Base-by-base conservation (phyloP, 768 basidiomycete species). In the Pleurotus citrinopileatus region DNA sequence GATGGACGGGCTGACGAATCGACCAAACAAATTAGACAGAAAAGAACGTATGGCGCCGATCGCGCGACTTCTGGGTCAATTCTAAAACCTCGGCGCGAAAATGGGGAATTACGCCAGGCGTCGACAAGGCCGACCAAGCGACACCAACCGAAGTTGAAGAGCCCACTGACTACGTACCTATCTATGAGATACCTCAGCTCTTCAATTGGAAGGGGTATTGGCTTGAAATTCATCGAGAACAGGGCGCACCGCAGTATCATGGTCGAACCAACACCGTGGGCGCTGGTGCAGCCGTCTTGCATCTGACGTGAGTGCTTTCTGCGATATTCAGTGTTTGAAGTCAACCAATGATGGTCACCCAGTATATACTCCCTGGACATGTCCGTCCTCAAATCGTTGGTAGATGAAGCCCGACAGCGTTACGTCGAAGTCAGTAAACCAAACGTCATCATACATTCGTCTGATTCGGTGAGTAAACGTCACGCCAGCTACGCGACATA, bases 331-430 rank as follows among this genome's bases (percentile, higher is more conserved):
- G 29, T n/a, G n/a, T n/a, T n/a, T n/a, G n/a, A 32, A 32, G 29
- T 32, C 29, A 13, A 32, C 7, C 13, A 32, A 6, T 6, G 7
- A 13, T 32, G 29, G 7, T 32, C 29, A 32, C 29, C 3, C 28
- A 79, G 77, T 3, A 61, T 80, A 1, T 80, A 78, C 60, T 75
- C 77, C 0, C 68, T 71, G 26, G 63, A 78, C 48, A 71, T 75
- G 64, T 62, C 67, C 3, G 72, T 70, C 4, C 59, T 80, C 3
- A 73, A 73, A 2, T 63, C 65, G 5, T 61, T 80, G 26, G 71
- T 80, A 1, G 71, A 77, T 56, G 68, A 74, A 19, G 75, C 77
- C 3, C 68, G 70, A 4, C 42, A 55, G n/a, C 66, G 67, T 42
- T 81, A 78, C 58, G 45, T 73, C 29, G 67, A 74, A 58, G 68